A percentile compares a stretch with the other conserved stretches of the same genome.
Conservation (phyloP, 2,329 filamentous ascomycete genomes). For the Ophiocordyceps camponoti-leonardi region DNA sequence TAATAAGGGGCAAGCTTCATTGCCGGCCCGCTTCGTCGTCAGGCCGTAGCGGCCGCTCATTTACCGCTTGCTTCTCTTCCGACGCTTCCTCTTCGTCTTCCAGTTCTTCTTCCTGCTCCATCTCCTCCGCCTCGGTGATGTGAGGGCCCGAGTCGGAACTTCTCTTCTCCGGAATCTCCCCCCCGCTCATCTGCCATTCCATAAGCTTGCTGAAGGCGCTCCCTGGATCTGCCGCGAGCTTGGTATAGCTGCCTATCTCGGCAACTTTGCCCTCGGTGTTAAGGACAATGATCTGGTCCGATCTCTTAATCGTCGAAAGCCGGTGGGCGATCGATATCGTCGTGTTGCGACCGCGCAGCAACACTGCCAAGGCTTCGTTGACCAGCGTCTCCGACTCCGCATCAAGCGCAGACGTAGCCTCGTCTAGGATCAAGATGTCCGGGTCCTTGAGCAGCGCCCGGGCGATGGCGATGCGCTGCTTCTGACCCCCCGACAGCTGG, state of each 20-base stretch:
- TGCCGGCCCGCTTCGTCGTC: constrained; percentile 1
- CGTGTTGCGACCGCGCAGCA: constrained; percentile 78
- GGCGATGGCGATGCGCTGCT: constrained; percentile 94
- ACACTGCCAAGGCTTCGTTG: constrained; percentile 67
- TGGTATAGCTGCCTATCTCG: constrained; percentile 70
- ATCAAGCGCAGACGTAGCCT: constrained; percentile 89
- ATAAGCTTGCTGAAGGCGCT: constrained; percentile 91
- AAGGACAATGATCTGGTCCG: constrained; percentile 86
- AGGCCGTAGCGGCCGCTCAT: constrained; percentile 1
- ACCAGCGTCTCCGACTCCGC: constrained; percentile 95
- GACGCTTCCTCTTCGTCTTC: constrained; percentile 14
- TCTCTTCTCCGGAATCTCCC: constrained; percentile 37
- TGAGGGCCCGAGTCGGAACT: constrained; percentile 16
- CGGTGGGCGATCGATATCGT: constrained; percentile 97
- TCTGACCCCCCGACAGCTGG: constrained; percentile 89
- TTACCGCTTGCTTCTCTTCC: constrained; percentile 10
- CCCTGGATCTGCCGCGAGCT: constrained; percentile 53
- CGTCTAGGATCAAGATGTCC: constrained; percentile 90
- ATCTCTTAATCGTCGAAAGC: constrained; percentile 89
- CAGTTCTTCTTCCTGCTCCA: constrained; percentile 24
- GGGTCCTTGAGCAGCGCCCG: constrained; percentile 88
- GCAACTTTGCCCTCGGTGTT: constrained; percentile 75
- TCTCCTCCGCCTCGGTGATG: constrained; percentile 33
- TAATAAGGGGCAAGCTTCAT: background rate
- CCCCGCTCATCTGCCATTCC: constrained; percentile 96